Evolutionary conservation across 129 eudicot genomes (phyloP), one percentile per base, ranked within the genome.

Genomic region (Kitagawia praeruptora): DNA sequence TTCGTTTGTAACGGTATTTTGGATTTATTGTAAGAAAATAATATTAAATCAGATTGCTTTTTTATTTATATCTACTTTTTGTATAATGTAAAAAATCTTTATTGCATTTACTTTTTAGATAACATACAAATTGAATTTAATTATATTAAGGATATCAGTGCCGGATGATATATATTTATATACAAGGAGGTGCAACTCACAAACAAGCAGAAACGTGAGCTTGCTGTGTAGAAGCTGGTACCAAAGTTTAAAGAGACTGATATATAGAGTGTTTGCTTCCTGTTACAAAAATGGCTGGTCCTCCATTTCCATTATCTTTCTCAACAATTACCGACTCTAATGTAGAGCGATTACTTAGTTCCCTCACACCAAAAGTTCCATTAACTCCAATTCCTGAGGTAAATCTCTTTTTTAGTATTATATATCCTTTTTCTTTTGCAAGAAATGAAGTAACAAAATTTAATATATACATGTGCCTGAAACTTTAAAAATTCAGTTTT

Each of bases 321-420:
- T 10, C 38, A n/a, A 6, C 16, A 63, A 63, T 1, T 0, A 63
- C 1, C 2, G 4, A 42, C 11, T 82, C 85, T 39, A 82, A 82
- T 53, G 28, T 82, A 0, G 70, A 77, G 28, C 72, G 48, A 14
- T 70, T 82, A 27, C 77, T 82, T 51, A 63, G 39, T 8, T 76
- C 77, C 31, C 39, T 77, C 7, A 82, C 81, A 1, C 85, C 85
- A 2, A 39, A 25, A 21, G 81, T 82, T 18, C 77, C 44, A 39
- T 47, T 81, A 41, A 77, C 28, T 15, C 77, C 46, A 1, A 54
- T 82, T 39, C 75, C 77, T 8, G 46, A 23, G 85, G 85, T 82
- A 69, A 39, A 28, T 42, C 45, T 27, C 11, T 67, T 58, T 8
- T 58, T n/a, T 19, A 16, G 2, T 18, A 7, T 58, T n/a, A n/a